These are phyloP conservation scores for Xylaria sp. DNA, from an alignment of 2,329 filamentous ascomycete genomes.

Conservation along the genomic window DNA sequence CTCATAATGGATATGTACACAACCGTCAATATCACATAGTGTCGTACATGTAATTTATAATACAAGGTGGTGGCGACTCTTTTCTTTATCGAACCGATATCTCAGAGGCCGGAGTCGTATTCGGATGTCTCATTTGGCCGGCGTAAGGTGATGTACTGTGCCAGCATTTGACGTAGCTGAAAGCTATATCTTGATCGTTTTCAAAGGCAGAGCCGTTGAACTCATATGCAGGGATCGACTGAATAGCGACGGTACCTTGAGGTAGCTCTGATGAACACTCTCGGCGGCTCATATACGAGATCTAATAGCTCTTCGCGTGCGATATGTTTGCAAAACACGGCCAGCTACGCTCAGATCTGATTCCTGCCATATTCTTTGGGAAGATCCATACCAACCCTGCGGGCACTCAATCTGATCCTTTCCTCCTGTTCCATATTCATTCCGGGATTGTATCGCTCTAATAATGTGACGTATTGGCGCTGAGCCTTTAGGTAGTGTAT, in stretches of 20 bases:
- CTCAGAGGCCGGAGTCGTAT: background rate
- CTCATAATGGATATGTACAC: background rate
- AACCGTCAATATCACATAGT: conserved; percentile 4
- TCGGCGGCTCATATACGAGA: background rate
- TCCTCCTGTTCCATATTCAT: conserved; percentile 90
- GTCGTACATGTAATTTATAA: conserved; percentile 13
- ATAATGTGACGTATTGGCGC: conserved; percentile 79
- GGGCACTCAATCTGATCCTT: conserved; percentile 82
- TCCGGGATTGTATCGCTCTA: conserved; percentile 94
- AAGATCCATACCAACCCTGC: conserved; percentile 90
- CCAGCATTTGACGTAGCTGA: background rate
- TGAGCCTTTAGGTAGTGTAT: conserved; percentile 86
- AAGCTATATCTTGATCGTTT: background rate
- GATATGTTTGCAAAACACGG: background rate
- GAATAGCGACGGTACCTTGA: background rate
- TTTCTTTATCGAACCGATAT: background rate
- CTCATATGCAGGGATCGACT: background rate
- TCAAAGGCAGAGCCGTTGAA: background rate
- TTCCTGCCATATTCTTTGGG: conserved; percentile 67
- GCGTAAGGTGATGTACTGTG: background rate
- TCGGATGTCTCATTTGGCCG: background rate
- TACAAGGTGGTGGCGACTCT: background rate
- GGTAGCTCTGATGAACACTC: background rate
- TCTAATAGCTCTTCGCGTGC: background rate
- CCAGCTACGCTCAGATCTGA: conserved; percentile 12